Evolutionary conservation across 805 yeast genomes (phyloP), one percentile per base, ranked within the genome.

Genomic region (Debaryomyces hansenii): DNA sequence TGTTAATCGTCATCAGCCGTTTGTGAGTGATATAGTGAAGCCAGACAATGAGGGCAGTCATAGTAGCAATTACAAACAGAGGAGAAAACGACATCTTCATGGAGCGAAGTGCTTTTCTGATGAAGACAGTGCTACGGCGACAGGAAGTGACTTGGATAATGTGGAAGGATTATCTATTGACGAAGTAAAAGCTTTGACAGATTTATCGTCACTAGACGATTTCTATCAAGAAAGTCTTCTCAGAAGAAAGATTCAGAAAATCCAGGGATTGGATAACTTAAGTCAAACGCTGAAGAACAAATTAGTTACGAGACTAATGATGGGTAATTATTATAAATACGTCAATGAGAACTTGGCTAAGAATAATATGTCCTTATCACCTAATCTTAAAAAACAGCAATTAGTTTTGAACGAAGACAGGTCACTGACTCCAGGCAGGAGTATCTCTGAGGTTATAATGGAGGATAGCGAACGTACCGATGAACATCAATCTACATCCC

Each of bases 301-400:
- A 55, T 56, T 84, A 47, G 80, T 83, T 14, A 87, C 86, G 37
- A 72, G 77, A 49, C 64, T 85, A 44, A 84, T 84, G 90, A 82
- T 85, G 79, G 81, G 85, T 6, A 80, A 86, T 38, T 82, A 80
- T 49, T 75, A 78, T 48, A 79, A 78, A 48, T 79, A 77, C 50
- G 59, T 74, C 29, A 66, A 67, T 46, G 64, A 60, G 55, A 64
- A 58, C 57, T 54, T 52, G 50, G 62, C 54, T 46, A 51, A 40
- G 44, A 62, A 41, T 5, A 47, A 49, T 12, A 50, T 32, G 12
- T 36, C 50, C 12, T 40, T 51, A 16, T 49, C 47, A 6, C 41
- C 46, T 5, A 53, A 44, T 20, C 37, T 53, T 21, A 51, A 50
- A 38, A 51, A 48, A 15, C 59, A 58, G 41, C 49, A 46, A 33